Base-by-base conservation (phyloP, 2,329 filamentous ascomycete genomes). In the Pseudogymnoascus sp. region DNA sequence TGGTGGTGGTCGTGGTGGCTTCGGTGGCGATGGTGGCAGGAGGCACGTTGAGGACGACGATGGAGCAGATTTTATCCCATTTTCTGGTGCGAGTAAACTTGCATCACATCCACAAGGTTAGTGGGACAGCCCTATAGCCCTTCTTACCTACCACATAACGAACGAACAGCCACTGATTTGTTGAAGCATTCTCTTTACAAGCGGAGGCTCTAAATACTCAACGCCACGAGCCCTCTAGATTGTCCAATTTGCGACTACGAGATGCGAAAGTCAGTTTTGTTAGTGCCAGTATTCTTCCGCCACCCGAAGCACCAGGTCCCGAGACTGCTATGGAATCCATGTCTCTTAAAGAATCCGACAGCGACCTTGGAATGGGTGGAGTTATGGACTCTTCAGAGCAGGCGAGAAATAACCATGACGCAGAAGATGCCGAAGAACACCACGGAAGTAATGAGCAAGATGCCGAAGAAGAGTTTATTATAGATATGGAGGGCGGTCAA, bases 201-300 rank as follows among this genome's bases (percentile, higher is more conserved):
- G 80, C 86, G 65, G 83, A 84, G 71, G 83, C 82, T 36, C 77
- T 76, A 20, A 84, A 82, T 66, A 83, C 81, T 11, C 80, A 80
- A 68, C 75, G 73, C 15, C 78, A 81, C 65, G 73, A 74, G 39
- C 74, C 73, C 30, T 70, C 75, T 50, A 80, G 78, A 71, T 75
- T 77, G 61, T 71, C 76, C 2, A 76, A 77, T 63, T 72, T 74
- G 58, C 78, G 78, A 64, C 75, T 88, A 58, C 78, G 85, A 62
- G 73, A 86, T 66, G 76, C 79, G 60, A 74, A 75, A 22, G 77
- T 88, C 58, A 70, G 73, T 1, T 89, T 89, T 68, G 78, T 88
- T 63, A 85, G 82, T 68, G 84, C 82, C 35, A 83, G 82, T 20
- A 73, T 72, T 39, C 71, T 78, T 60, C 71, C 77, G 36, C 72